These are phyloP conservation scores for Moesziomyces aphidis DNA, from an alignment of 1,284 basidiomycete genomes.

Conservation along the genomic window DNA sequence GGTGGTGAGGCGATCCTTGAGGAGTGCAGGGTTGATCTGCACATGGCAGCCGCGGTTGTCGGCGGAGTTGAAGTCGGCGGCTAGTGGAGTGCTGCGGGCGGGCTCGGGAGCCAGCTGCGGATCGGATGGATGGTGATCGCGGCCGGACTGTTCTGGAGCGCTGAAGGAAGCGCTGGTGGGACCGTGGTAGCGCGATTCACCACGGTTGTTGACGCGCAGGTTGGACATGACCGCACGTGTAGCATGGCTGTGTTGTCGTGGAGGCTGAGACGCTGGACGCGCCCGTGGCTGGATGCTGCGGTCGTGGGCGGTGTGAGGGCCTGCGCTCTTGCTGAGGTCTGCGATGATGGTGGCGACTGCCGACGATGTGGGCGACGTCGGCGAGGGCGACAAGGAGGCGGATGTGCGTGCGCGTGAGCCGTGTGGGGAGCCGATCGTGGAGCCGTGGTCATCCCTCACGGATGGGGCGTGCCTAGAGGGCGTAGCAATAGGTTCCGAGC, in stretches of 20 bases:
- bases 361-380: constrained; percentile 12
- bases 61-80: not conserved
- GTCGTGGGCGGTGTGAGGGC: not conserved
- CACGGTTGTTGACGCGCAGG: constrained; percentile 22
- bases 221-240: constrained; percentile 12
- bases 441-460: no score
- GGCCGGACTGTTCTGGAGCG: constrained; percentile 1
- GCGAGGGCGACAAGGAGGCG: not conserved
- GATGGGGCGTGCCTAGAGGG: no score
- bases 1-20: constrained; percentile 49
- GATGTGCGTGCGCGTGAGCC: no score
- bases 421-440: no score
- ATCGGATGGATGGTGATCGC: not conserved
- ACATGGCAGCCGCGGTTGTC: not conserved
- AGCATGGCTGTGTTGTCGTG: constrained; percentile 4
- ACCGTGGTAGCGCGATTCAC: constrained; percentile 25
- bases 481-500: no score
- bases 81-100: no score
- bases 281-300: constrained; percentile 1
- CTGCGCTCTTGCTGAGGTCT: constrained; percentile 4
- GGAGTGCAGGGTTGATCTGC: constrained; percentile 5
- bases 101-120: not conserved
- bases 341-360: constrained; percentile 21
- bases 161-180: constrained; percentile 23
- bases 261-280: not conserved